These are phyloP conservation scores for Nemania sp. DNA, from an alignment of 2,329 filamentous ascomycete species.

Conservation along the genomic window DNA sequence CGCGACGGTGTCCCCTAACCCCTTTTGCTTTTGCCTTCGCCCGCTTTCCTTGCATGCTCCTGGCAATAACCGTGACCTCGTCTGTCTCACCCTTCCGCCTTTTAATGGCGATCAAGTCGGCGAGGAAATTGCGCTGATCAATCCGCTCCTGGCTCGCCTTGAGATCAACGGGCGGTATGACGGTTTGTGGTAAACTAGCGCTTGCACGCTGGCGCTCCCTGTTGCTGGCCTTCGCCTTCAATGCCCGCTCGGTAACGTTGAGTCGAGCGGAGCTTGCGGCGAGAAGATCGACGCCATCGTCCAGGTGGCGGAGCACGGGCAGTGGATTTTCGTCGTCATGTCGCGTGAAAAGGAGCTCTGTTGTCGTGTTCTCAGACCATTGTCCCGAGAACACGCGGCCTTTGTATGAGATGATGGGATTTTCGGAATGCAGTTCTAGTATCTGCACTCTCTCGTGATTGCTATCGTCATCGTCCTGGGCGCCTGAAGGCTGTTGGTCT, in stretches of 20 bases:
- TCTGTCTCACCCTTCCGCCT: conserved; percentile 73
- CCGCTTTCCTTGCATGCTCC: conserved; percentile 37
- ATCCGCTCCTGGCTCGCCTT: conserved; percentile 60
- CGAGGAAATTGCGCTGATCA: conserved; percentile 65
- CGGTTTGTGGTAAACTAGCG: conserved; percentile 54
- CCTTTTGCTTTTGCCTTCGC: conserved; percentile 10
- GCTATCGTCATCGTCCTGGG: conserved; percentile 36
- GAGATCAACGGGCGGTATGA: conserved; percentile 58
- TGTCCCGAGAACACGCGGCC: conserved; percentile 81
- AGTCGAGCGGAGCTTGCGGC: conserved; percentile 78
- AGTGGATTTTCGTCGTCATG: conserved; percentile 57
- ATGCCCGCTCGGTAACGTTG: conserved; percentile 72
- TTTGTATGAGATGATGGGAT: conserved; percentile 83
- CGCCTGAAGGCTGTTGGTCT: background rate
- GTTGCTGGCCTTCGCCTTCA: conserved; percentile 60
- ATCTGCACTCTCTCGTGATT: conserved; percentile 73
- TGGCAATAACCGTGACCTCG: conserved; percentile 66
- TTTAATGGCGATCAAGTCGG: conserved; percentile 74
- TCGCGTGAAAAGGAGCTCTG: conserved; percentile 78
- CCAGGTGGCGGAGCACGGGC: conserved; percentile 63
- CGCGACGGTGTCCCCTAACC: conserved; percentile 24
- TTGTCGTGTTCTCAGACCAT: conserved; percentile 87
- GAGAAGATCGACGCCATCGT: conserved; percentile 75
- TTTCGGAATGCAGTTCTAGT: conserved; percentile 80
- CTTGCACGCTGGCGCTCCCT: conserved; percentile 45